Base-by-base conservation (phyloP, 169 alveolate genomes). In the Plasmodium malariae region DNA sequence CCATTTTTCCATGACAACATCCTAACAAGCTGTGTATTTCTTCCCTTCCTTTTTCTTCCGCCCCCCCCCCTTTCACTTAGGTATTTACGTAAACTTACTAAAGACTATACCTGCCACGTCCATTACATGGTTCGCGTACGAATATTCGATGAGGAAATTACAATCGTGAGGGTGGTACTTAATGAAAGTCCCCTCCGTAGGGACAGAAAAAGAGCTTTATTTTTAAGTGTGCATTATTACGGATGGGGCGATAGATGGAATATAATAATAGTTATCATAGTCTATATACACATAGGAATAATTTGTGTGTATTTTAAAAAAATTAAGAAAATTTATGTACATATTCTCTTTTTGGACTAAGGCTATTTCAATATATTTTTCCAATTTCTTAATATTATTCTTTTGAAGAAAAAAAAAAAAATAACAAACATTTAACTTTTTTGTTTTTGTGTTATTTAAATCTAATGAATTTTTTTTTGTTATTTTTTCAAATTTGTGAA, bases 81-180 rank as follows among this genome's bases (percentile, higher is more conserved):
- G 89, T 26, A 65, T 78, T 54, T 78, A 78, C 49, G 89, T 78
- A 21, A 78, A 78, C 45, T 51, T 78, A 26, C 49, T 78, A 28
- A 78, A 68, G 24, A 78, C 89, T 7, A 78, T 78, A 14, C 89
- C 89, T n/a, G 89, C 89, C 9, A 78, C 89, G 17, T 78, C 89
- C 43, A 78, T 78, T 21, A 78, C 89, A 19, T 78, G 89, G 89
- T 78, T 78, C 26, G 62, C 89, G 11, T 78, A 78, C 69, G 89
- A 78, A 40, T 78, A 62, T 37, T 37, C 89, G 37, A 78, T 78
- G 89, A n/a, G 89, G 69, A 78, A 78, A 24, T 49, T 78, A n/a
- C 74, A 78, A 40, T 9, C 12, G 36, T 1, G 19, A 2, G 21
- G 59, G 59, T 49, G 21, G 26, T 49, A n/a, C n/a, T n/a, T n/a